Conservation (phyloP, 1,284 basidiomycete species). For the Papiliotrema nemorosa region DNA sequence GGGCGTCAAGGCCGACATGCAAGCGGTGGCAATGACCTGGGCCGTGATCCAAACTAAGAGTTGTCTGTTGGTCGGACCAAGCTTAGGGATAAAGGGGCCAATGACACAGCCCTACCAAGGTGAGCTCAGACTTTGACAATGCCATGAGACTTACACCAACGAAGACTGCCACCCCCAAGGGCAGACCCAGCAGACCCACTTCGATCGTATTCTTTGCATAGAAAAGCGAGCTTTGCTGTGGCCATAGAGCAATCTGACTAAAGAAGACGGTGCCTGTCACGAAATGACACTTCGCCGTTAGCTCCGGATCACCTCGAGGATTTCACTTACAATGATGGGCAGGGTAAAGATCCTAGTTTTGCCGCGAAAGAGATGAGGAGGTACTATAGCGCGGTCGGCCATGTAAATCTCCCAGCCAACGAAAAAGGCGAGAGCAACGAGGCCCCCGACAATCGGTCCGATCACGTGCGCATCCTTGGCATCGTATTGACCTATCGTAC, state of each 20-base stretch:
- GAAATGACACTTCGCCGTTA: conserved; percentile 1
- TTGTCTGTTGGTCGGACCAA: conserved; percentile 3
- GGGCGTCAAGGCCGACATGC: conserved; percentile 1
- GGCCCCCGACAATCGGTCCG: conserved; percentile 1
- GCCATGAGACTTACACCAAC: neutral
- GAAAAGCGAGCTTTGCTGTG: neutral
- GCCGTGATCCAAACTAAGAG: neutral
- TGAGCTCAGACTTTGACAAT: neutral
- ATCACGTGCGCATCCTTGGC: conserved; percentile 2
- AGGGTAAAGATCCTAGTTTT: conserved; percentile 2
- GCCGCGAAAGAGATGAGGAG: conserved; percentile 4
- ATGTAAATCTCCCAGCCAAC: neutral
- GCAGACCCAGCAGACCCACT: conserved; percentile 7
- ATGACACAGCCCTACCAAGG: conserved; percentile 2
- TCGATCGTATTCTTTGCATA: conserved; percentile 3
- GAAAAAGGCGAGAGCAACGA: neutral
- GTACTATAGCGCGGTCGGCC: conserved; percentile 2
- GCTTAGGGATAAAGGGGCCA: conserved; percentile 5
- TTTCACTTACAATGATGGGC: conserved; percentile 1
- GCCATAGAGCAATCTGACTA: conserved; percentile 6
- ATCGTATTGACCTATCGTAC: neutral
- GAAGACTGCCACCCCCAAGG: conserved; percentile 4
- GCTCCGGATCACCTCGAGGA: neutral
- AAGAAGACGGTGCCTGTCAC: conserved; percentile 8
- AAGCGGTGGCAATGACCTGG: neutral